These are phyloP conservation scores for Amanita polypyramis DNA, from an alignment of 768 basidiomycete genomes.

Conservation along the genomic window DNA sequence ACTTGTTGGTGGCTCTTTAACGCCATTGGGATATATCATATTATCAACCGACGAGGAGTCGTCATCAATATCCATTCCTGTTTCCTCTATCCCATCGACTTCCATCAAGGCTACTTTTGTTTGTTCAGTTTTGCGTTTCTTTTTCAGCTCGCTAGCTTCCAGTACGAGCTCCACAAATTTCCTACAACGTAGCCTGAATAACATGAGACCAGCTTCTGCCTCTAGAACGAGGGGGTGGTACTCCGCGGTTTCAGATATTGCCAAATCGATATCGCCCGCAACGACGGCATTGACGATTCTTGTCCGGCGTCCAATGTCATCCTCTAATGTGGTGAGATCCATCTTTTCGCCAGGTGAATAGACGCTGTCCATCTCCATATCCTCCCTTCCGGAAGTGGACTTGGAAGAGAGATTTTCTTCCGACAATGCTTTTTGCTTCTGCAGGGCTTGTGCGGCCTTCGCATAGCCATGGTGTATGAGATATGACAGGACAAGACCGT, in stretches of 20 bases:
- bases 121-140: conserved; percentile 38
- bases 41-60: conserved; percentile 17
- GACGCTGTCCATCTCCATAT: conserved; percentile 38
- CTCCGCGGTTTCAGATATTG: conserved; percentile 41
- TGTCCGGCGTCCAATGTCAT: conserved; percentile 60
- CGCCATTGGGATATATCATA: conserved; percentile 16
- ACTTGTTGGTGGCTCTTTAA: background rate
- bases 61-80: conserved; percentile 57
- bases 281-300: conserved; percentile 60
- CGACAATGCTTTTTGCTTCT: conserved; percentile 26
- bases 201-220: conserved; percentile 56
- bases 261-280: conserved; percentile 60
- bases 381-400: conserved; percentile 7
- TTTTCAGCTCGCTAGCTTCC: conserved; percentile 59
- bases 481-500: conserved; percentile 69
- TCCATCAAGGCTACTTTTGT: conserved; percentile 9
- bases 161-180: conserved; percentile 80
- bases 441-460: conserved; percentile 58
- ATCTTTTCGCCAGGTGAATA: conserved; percentile 9
- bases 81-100: conserved; percentile 29
- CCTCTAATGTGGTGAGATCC: conserved; percentile 20
- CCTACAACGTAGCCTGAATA: conserved; percentile 76
- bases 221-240: conserved; percentile 58
- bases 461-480: conserved; percentile 80
- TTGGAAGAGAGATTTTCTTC: conserved; percentile 1